Base-by-base conservation (phyloP, 495 filamentous ascomycete species). In the Aspergillus cristatus region DNA sequence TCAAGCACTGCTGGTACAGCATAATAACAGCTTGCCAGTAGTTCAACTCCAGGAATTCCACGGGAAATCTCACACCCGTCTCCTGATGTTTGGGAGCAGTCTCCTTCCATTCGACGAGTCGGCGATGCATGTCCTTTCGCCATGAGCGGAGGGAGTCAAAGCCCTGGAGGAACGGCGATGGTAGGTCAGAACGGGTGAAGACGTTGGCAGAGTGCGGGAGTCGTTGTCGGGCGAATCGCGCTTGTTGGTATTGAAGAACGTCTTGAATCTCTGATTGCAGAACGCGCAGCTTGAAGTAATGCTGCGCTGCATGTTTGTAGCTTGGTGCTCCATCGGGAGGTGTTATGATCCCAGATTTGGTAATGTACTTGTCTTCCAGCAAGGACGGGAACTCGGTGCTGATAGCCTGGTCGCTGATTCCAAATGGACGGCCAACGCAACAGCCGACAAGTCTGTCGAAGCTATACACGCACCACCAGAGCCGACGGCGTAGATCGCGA, bases 11-110 rank as follows among this genome's bases (percentile, higher is more conserved):
- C 38, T 89, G 72, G 57, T 96, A 97, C 3, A 97, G 74, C 85
- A 94, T 84, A 45, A 97, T 93, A 37, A 96, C 77, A n/a, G 87
- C 84, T 57, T 97, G 90, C 86, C 88, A 97, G 55, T 96, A 97
- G 53, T 97, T 97, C 34, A 97, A 60, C 42, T 95, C 86, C 5
- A 96, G 65, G 45, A 96, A 89, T 34, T 93, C 78, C 7, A 82
- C 76, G 4, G 81, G 82, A 57, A 97, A 96, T 6, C 75, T 73
- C 15, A 97, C 90, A 7, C 88, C 88, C 0, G 82, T 93, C 18
- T 93, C 79, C 14, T 73, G 54, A 43, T 79, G 81, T 2, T 68
- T 78, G 1, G 90, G 90, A 2, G 87, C 81, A 28, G 78, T 74
- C 32, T 82, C 78, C 43, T 90, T 89, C 90, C 90, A 97, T 49